Evolutionary conservation across 2,329 filamentous ascomycete genomes (phyloP).

Genomic region (Pseudogymnoascus sp.): DNA sequence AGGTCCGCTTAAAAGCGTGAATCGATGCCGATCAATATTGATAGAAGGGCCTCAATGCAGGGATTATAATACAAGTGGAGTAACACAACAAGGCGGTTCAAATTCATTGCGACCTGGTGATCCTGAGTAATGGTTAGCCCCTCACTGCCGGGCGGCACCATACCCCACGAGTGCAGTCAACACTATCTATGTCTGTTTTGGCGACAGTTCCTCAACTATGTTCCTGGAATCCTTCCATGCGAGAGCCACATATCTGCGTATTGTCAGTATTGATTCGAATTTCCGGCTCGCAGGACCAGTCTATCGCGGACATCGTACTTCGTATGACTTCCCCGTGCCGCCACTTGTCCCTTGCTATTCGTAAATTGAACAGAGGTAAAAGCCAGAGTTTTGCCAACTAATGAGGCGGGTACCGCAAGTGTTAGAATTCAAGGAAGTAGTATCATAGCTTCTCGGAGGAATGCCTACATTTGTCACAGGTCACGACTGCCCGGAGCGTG

Average conservation of each 20-base stretch:
- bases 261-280: constrained; percentile 4
- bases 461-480: constrained; percentile 51
- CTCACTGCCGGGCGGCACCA: constrained; percentile 1
- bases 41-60: constrained; percentile 3
- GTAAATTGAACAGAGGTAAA: constrained; percentile 53
- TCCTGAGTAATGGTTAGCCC: neutral
- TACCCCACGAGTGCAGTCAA: neutral
- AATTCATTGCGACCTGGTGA: neutral
- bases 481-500: constrained; percentile 45
- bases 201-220: constrained; percentile 27
- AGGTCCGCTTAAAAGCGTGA: neutral
- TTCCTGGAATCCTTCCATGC: constrained; percentile 30
- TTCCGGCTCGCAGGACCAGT: neutral
- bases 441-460: neutral
- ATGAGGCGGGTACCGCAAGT: neutral
- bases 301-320: constrained; percentile 39
- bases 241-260: constrained; percentile 27
- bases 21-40: neutral
- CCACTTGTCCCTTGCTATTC: constrained; percentile 50
- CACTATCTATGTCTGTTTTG: constrained; percentile 12
- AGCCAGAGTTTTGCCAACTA: constrained; percentile 56
- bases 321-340: constrained; percentile 56
- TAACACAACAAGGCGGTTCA: constrained; percentile 1
- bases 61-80: constrained; percentile 1
- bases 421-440: constrained; percentile 8